A percentile compares a stretch with the other conserved stretches of the same genome.
These are phyloP conservation scores for Plenodomus biglobosus DNA, from an alignment of 2,329 filamentous ascomycete species.

Conservation along the genomic window DNA sequence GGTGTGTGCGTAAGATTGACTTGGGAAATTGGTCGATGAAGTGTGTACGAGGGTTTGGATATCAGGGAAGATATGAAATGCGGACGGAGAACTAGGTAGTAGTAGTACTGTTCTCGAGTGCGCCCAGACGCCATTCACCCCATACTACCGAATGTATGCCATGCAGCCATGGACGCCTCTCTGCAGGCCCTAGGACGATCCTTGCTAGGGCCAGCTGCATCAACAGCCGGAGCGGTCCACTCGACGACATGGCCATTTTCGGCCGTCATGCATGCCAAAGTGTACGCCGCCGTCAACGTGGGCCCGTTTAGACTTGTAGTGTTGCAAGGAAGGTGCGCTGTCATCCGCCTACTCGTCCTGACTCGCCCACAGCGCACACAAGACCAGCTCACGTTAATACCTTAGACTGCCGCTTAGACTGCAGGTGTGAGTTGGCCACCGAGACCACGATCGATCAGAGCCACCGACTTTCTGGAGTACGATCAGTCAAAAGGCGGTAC, in stretches of 20 bases:
- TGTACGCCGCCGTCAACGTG: slow-evolving; percentile 43
- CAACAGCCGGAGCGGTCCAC: slow-evolving; percentile 39
- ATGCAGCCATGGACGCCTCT: slow-evolving; percentile 29
- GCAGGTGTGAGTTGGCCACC: slow-evolving; percentile 35
- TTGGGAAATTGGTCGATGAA: slow-evolving; percentile 13
- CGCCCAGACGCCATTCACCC: slow-evolving; percentile 45
- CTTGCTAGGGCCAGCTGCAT: slow-evolving; percentile 36
- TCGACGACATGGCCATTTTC: slow-evolving; percentile 32
- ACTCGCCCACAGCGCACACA: slow-evolving; percentile 30
- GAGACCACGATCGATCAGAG: slow-evolving; percentile 15
- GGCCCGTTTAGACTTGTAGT: slow-evolving; percentile 39
- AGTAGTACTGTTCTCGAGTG: slow-evolving; percentile 36
- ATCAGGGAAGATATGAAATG: slow-evolving; percentile 14
- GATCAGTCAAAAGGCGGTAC: slow-evolving; percentile 16
- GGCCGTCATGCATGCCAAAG: slow-evolving; percentile 35
- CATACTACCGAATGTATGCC: slow-evolving; percentile 35
- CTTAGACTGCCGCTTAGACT: slow-evolving; percentile 26
- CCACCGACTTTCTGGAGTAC: slow-evolving; percentile 17
- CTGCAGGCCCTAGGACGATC: slow-evolving; percentile 35
- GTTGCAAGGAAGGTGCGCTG: slow-evolving; percentile 42
- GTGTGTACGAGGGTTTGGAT: slow-evolving; percentile 2
- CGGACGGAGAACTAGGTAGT: slow-evolving; percentile 9
- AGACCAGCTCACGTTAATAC: slow-evolving; percentile 31
- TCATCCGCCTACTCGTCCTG: slow-evolving; percentile 43
- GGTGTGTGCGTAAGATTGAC: slow-evolving; percentile 9